These are phyloP conservation scores for Xylaria sp. DNA, from an alignment of 2,329 filamentous ascomycete species.

Conservation along the genomic window DNA sequence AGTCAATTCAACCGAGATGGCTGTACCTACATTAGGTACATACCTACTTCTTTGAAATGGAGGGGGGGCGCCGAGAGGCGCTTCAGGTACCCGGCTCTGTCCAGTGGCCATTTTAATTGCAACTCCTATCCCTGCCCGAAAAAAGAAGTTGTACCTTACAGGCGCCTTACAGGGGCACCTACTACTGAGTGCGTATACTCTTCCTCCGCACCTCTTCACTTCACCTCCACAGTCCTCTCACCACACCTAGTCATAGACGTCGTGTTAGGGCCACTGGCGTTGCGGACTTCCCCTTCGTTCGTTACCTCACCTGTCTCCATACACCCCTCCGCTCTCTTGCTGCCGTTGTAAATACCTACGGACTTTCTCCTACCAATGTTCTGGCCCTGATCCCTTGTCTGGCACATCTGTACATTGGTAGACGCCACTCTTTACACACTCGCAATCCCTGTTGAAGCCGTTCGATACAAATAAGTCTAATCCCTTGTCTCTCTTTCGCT, in stretches of 20 bases:
- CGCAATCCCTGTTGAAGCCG: slow-evolving; percentile 22
- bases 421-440: slow-evolving; percentile 30
- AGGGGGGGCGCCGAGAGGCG: slow-evolving; percentile 14
- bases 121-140: slow-evolving; percentile 25
- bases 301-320: slow-evolving; percentile 17
- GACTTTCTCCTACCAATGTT: slow-evolving; percentile 25
- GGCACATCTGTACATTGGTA: slow-evolving; percentile 23
- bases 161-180: slow-evolving; percentile 11
- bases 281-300: slow-evolving; percentile 28
- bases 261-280: slow-evolving; percentile 26
- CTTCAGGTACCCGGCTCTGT: slow-evolving; percentile 5
- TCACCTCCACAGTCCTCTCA: slow-evolving; percentile 25
- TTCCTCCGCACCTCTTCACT: slow-evolving; percentile 24
- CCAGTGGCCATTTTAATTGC: slow-evolving; percentile 28
- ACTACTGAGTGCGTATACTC: background rate
- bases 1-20: slow-evolving; percentile 18
- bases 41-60: background rate
- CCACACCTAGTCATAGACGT: slow-evolving; percentile 23
- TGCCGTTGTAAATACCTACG: slow-evolving; percentile 25
- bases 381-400: slow-evolving; percentile 14
- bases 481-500: slow-evolving; percentile 33
- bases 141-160: slow-evolving; percentile 18
- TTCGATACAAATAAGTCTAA: slow-evolving; percentile 17
- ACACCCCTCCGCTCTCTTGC: slow-evolving; percentile 4
- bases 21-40: background rate